A percentile compares a stretch with the other conserved stretches of the same genome.
These are phyloP conservation scores for Rhodotorula sp. DNA, from an alignment of 1,284 basidiomycete genomes.

Conservation along the genomic window DNA sequence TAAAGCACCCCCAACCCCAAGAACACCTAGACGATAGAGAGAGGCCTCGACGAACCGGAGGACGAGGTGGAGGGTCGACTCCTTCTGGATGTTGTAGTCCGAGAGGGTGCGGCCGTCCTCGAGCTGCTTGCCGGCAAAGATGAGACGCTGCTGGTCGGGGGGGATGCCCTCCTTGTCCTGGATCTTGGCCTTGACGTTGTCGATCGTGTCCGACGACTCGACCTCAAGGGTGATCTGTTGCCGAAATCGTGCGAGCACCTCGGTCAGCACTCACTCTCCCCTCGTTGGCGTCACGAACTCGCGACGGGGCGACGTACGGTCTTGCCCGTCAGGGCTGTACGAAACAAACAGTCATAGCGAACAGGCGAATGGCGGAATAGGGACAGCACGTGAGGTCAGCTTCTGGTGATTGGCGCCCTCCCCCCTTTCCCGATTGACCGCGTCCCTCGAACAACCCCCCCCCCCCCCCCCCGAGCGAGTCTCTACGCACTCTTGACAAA, in stretches of 20 bases:
- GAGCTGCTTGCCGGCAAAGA: conserved; percentile 91
- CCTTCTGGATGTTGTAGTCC: conserved; percentile 99
- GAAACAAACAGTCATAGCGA: neutral
- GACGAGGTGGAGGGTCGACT: conserved; percentile 95
- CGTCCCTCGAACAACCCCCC: too few relatives aligned
- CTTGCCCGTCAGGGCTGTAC: conserved; percentile 59
- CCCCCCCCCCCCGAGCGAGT: neutral
- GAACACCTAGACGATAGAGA: too few relatives aligned
- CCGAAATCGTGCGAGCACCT: too few relatives aligned
- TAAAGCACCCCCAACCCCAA: neutral
- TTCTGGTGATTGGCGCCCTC: neutral
- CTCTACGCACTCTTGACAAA: conserved; percentile 54
- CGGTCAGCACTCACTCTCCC: neutral
- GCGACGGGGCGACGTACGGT: conserved; percentile 51
- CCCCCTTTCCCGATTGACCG: too few relatives aligned
- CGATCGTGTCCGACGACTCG: conserved; percentile 61
- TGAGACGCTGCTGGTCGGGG: conserved; percentile 89
- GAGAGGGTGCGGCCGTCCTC: conserved; percentile 92
- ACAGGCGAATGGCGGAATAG: too few relatives aligned
- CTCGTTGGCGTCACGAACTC: neutral
- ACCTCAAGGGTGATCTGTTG: conserved; percentile 58
- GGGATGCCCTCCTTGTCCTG: conserved; percentile 54
- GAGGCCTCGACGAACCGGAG: conserved; percentile 64
- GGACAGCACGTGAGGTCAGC: conserved; percentile 7
- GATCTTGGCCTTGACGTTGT: conserved; percentile 57